Evolutionary conservation across 2,329 filamentous ascomycete species (phyloP), one percentile per base, ranked within the genome.

Genomic region (Scolecobasidium constrictum): DNA sequence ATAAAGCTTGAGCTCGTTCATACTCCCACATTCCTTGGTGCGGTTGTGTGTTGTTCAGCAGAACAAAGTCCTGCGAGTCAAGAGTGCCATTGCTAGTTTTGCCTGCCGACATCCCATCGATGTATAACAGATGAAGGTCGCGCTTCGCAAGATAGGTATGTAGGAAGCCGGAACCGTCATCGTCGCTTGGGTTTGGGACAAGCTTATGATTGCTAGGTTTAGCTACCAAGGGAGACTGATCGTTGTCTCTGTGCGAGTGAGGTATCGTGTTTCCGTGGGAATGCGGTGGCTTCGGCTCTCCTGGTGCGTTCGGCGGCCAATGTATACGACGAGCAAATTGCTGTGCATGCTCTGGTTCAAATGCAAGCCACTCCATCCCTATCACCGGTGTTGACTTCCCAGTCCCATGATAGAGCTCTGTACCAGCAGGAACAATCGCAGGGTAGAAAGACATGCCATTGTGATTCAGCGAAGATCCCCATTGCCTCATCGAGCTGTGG

Each of bases 371-470:
- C 52, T 86, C 78, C 3, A 68, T 71, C 0, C 67, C 71, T 2
- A 60, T 57, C 0, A 83, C 68, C 0, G 67, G 63, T 1, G 69
- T 57, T 1, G 63, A 50, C 0, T 53, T 56, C 6, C 49, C 50
- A 0, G 68, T 70, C 11, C 83, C 83, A 53, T 87, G 83, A 52
- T 86, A 84, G 7, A 86, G 58, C 26, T 78, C 62, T 0, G 77
- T 81, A 3, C 77, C 80, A 15, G 66, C 63, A 0, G 82, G 81
- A 1, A 87, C 69, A 0, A 69, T 72, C 1, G 73, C 81, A 0
- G 81, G 66, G 51, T 86, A 83, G 50, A 83, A 71, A 1, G 78
- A 77, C 69, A 87, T 79, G 43, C 83, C 83, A 55, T 87, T 87
- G 58, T 87, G 83, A 46, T 83, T 72, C 3, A 84, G 55, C 0